phyloP scores from a whole-genome alignment of 1,139 yeast genomes.

The Hyphopichia burtonii region DNA sequence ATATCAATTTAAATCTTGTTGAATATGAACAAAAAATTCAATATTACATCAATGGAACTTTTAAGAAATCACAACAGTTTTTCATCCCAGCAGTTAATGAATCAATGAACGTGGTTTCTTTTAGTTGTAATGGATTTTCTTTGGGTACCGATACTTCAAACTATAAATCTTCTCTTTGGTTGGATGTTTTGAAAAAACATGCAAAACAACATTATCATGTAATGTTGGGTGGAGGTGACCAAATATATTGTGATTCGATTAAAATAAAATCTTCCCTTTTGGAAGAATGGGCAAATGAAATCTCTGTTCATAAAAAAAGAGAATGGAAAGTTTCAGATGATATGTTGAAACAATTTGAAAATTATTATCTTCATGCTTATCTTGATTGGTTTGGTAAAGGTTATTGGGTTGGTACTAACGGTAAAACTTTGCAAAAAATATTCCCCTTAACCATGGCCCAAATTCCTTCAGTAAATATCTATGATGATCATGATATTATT shows the following conservation, averaged over 20 bases:
- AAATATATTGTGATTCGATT: constrained; percentile 83
- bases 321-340: constrained; percentile 41
- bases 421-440: constrained; percentile 61
- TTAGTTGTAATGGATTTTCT: constrained; percentile 93
- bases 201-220: constrained; percentile 71
- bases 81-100: constrained; percentile 56
- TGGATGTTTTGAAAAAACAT: constrained; percentile 74
- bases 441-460: constrained; percentile 76
- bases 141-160: constrained; percentile 62
- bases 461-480: constrained; percentile 82
- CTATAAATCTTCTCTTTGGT: constrained; percentile 81
- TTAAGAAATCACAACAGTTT: constrained; percentile 45
- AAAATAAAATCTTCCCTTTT: constrained; percentile 56
- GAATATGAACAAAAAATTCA: constrained; percentile 57
- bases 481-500: constrained; percentile 89
- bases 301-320: constrained; percentile 45
- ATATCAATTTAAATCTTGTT: constrained; percentile 47
- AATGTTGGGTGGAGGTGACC: constrained; percentile 98
- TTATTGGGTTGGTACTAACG: constrained; percentile 70
- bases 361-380: constrained; percentile 72
- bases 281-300: constrained; percentile 61
- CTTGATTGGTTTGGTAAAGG: constrained; percentile 89
- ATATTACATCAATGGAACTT: constrained; percentile 52
- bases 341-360: constrained; percentile 53
- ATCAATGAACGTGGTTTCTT: constrained; percentile 77